Conservation (phyloP, 2,329 filamentous ascomycete species). For the Colletotrichum spinosum region DNA sequence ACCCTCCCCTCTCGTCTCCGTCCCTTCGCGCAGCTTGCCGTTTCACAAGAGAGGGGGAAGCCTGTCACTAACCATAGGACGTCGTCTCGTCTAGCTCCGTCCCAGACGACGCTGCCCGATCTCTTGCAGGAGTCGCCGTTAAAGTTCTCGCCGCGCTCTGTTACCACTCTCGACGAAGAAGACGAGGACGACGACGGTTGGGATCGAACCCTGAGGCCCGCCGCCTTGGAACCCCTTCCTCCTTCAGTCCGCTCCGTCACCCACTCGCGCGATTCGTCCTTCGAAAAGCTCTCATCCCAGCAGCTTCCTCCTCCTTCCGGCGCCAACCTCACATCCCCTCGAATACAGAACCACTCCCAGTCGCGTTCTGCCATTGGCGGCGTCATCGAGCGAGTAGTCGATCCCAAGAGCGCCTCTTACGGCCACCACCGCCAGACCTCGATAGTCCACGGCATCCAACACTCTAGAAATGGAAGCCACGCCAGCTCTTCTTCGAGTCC, state of each 20-base stretch:
- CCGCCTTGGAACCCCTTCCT: conserved; percentile 51
- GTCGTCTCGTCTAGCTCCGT: conserved; percentile 59
- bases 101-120: conserved; percentile 69
- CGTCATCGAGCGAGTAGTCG: conserved; percentile 64
- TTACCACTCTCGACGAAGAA: conserved; percentile 65
- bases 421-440: conserved; percentile 96
- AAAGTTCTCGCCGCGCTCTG: conserved; percentile 63
- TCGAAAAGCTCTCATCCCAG: conserved; percentile 61
- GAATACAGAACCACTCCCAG: conserved; percentile 52
- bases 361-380: conserved; percentile 55
- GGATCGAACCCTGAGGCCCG: conserved; percentile 64
- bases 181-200: conserved; percentile 60
- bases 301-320: conserved; percentile 35
- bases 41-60: conserved; percentile 47
- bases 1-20: conserved; percentile 36
- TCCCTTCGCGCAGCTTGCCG: conserved; percentile 40
- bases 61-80: conserved; percentile 38
- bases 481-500: conserved; percentile 85
- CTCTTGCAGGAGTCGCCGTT: conserved; percentile 62
- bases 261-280: conserved; percentile 70
- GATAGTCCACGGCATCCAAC: conserved; percentile 95
- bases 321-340: conserved; percentile 48
- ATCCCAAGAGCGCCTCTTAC: conserved; percentile 70
- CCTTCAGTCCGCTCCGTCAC: conserved; percentile 53
- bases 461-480: conserved; percentile 89